Base-by-base conservation (phyloP, 2,329 filamentous ascomycete species). In the Penicillium sp. region DNA sequence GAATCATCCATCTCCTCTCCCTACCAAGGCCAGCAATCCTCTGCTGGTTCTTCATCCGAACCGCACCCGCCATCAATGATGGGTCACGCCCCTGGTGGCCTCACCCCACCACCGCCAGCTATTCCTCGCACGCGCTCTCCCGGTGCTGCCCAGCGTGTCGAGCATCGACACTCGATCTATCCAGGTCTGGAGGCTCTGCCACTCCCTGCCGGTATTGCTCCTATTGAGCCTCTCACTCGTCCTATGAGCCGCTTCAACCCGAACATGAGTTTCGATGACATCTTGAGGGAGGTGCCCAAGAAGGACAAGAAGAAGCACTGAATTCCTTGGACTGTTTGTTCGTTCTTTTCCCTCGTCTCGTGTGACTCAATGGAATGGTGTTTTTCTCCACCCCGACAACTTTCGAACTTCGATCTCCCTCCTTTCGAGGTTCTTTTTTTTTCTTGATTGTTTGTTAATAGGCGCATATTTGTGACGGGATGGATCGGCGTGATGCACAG, bases 191-290 rank as follows among this genome's bases (percentile, higher is more conserved):
- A 83, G 66, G 80, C 79, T 1, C 65, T 81, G 30, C 79, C 79
- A 2, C 64, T 81, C 17, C 79, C 79, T 0, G 75, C 76, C 0
- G 79, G 79, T 7, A 77, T 81, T 53, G 73, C 75, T 7, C 78
- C 80, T 10, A 72, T 79, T 42, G 76, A 80, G 33, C 75, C 77
- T 17, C 75, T 75, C 4, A 66, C 75, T 24, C 72, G 79, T n/a
- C 75, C 79, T 2, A 69, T 75, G 10, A 78, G 75, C 55, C 73
- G 75, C 24, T 75, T 79, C 65, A 82, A 83, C 63, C 81, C 81
- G 10, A 79, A 79, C 56, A 79, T 82, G 74, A 83, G 79, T 56
- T 83, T 83, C 64, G 81, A 82, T 62, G 78, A 80, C 55, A 83
- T 83, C 58, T 67, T 83, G 54, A 78, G 75, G 60, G 76, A 77